Evolutionary conservation across 192 early-diverging fungal species (phyloP).

Genomic region (Coemansia sp.): DNA sequence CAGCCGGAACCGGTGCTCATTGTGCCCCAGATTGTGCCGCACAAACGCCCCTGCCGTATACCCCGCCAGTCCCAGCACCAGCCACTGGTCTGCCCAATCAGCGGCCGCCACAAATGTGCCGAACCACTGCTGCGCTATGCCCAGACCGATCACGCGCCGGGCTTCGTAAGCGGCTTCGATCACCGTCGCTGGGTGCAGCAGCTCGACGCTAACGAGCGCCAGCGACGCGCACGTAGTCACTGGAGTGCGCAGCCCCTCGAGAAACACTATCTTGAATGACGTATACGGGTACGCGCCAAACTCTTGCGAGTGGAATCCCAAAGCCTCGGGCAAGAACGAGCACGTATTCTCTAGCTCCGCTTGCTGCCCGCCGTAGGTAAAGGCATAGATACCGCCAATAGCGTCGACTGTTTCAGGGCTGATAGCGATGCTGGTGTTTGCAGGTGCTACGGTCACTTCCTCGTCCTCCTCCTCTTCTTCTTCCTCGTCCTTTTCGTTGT

Average conservation of each 20-base stretch:
- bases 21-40: conserved; percentile 77
- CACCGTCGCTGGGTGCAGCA: conserved; percentile 69
- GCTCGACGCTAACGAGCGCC: conserved; percentile 63
- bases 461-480: conserved; percentile 2
- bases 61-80: conserved; percentile 78
- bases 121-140: conserved; percentile 92
- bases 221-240: conserved; percentile 76
- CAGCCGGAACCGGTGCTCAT: conserved; percentile 84
- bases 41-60: conserved; percentile 74
- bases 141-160: conserved; percentile 64
- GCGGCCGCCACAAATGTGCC: conserved; percentile 76
- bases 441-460: background rate
- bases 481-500: conserved; percentile 1
- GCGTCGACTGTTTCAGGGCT: conserved; percentile 27
- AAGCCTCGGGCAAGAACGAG: conserved; percentile 57
- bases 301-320: conserved; percentile 85
- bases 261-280: conserved; percentile 84
- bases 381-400: conserved; percentile 67
- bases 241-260: conserved; percentile 71
- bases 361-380: conserved; percentile 61
- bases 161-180: conserved; percentile 91
- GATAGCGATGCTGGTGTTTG: conserved; percentile 13
- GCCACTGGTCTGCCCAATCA: conserved; percentile 83
- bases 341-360: conserved; percentile 65
- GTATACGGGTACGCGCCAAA: conserved; percentile 85